Base-by-base conservation (phyloP, 164 flowering plant species). In the Liquidambar formosana region DNA sequence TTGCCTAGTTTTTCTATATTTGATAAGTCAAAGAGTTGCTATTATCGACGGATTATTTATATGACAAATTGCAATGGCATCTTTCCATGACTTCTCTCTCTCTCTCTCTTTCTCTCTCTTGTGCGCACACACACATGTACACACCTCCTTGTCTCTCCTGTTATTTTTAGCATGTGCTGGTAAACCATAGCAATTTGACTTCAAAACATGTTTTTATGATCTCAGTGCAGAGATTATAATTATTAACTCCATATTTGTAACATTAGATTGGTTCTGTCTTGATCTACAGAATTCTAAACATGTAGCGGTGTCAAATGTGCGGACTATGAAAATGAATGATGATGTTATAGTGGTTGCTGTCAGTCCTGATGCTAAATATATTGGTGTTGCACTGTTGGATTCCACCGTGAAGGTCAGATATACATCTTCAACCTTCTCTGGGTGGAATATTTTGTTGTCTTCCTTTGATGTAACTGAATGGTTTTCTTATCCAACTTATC, bases 331-430 rank as follows among this genome's bases (percentile, higher is more conserved):
- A 71, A 87, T 96, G 98, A 82, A 87, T 63, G 88, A 89, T 74
- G 99, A 88, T 77, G 98, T 87, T 78, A 77, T 82, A 28, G 92
- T 71, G 47, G 84, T 93, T 71, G 89, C 83, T 48, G 71, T 90
- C 53, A 91, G 95, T 67, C 94, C 93, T 51, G 95, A 93, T 80
- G 83, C 91, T 49, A 94, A 93, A 77, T 85, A 89, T 74, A 82
- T 96, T 71, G 96, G 92, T 68, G 89, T 85, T 78, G 92, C 98
- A 21, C 73, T 96, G 65, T 76, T 88, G 76, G 94, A 96, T 78
- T 79, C 78, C 78, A 91, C 92, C 16, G 88, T 91, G 76, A 88
- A 91, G 98, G 99, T 93, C 10, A 18, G 70, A 65, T 57, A 53
- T 44, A 43, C 25, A 51, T 45, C 44, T 64, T 28, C 38, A 25